phyloP scores from a whole-genome alignment of 1,284 basidiomycete genomes.

The Xerocomus nothofagi region DNA sequence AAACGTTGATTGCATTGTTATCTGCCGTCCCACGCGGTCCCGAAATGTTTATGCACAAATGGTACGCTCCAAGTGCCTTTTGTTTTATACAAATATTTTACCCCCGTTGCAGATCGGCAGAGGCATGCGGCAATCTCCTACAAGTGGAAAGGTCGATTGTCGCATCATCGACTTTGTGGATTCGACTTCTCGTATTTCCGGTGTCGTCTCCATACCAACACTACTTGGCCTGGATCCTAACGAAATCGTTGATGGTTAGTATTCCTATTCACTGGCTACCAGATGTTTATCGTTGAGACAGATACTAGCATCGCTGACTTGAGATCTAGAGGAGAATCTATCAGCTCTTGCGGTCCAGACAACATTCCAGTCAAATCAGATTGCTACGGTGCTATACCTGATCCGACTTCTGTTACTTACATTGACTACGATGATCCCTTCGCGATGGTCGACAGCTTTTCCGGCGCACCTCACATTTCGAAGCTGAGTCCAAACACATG shows the following conservation, averaged over 20 bases:
- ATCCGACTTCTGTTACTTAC: conserved; percentile 71
- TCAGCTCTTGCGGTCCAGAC: conserved; percentile 15
- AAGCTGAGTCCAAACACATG: conserved; percentile 61
- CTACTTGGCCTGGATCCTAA: conserved; percentile 85
- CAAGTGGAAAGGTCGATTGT: conserved; percentile 84
- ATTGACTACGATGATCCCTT: conserved; percentile 83
- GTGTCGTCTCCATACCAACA: conserved; percentile 80
- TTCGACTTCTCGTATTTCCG: conserved; percentile 64
- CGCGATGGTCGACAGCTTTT: conserved; percentile 52
- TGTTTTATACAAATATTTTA: neutral
- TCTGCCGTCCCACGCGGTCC: conserved; percentile 87
- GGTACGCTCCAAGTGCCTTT: conserved; percentile 46
- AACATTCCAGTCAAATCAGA: conserved; percentile 17
- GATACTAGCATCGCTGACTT: conserved; percentile 53
- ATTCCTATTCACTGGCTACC: conserved; percentile 1
- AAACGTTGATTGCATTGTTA: conserved; percentile 88
- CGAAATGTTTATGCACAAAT: conserved; percentile 92
- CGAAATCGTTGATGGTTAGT: conserved; percentile 62
- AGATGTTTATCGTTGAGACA: conserved; percentile 27
- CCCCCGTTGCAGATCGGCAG: conserved; percentile 74
- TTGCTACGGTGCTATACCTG: conserved; percentile 42
- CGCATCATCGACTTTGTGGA: conserved; percentile 93
- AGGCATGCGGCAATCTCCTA: conserved; percentile 84
- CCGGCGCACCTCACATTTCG: conserved; percentile 54
- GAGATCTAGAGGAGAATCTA: conserved; percentile 41